Evolutionary conservation across 306 rosid genomes (phyloP), one percentile per base, ranked within the genome.

Genomic region (Carpinus fangiana): DNA sequence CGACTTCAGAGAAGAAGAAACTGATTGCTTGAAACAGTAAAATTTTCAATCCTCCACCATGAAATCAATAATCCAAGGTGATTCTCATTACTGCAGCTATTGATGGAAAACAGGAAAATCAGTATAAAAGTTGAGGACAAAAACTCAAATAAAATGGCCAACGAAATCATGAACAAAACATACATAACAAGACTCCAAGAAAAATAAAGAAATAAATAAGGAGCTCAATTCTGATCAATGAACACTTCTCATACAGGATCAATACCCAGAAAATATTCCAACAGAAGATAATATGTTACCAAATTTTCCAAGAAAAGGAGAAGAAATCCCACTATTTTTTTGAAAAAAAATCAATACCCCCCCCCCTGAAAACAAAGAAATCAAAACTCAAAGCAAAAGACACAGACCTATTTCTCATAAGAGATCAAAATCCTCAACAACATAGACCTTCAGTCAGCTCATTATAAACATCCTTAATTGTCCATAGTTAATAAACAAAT

Each of bases 31-130:
- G 70, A 74, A 60, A 73, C 70, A 52, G 85, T 57, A 83, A 59
- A 82, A 82, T 55, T 76, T 78, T 81, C 76, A 80, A 78, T 80
- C 77, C 75, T 79, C 81, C 78, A 21, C 48, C 56, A 77, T 48
- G 84, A 80, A 72, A 76, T 79, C 73, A 67, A 77, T 18, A 68
- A 68, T 76, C 77, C 81, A 78, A 80, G 72, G 48, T 80, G 87
- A 86, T 74, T 72, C 70, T 65, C 73, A 73, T 77, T 78, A 78
- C 84, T 85, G 86, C 69, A 75, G 72, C 70, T 76, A 75, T 13
- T 72, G 46, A 80, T 72, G 62, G 53, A 77, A 47, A 50, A 20
- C 7, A 54, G 9, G 34, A 62, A 56, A 77, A 51, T 82, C 61
- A 75, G 80, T 72, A 71, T 66, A n/a, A 28, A 16, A 16, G 43